Percentiles rank a stretch among this genome's conserved stretches.
These are phyloP conservation scores for Xerocomellus amylosporus DNA, from an alignment of 768 basidiomycete species.

Conservation along the genomic window DNA sequence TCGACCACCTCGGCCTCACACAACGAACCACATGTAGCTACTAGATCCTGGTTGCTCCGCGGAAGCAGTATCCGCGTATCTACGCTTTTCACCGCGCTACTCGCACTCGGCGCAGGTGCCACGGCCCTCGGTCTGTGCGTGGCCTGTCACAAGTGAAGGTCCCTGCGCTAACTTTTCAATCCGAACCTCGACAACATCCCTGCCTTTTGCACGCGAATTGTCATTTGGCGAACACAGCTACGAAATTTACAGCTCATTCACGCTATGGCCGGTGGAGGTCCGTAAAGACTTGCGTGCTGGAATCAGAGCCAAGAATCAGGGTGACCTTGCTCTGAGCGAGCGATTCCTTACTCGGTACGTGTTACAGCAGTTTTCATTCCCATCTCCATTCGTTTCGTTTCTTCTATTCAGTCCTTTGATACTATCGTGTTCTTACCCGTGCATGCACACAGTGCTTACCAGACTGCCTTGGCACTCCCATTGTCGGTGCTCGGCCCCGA, in stretches of 20 bases:
- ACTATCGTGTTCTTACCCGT: neutral
- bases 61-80: slow-evolving; percentile 33
- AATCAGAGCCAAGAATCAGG: slow-evolving; percentile 58
- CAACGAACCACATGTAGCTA: neutral
- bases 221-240: slow-evolving; percentile 37
- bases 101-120: slow-evolving; percentile 37
- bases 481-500: slow-evolving; percentile 35
- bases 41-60: slow-evolving; percentile 8
- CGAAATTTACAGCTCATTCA: slow-evolving; percentile 54
- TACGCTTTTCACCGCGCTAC: slow-evolving; percentile 38
- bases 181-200: neutral
- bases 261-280: slow-evolving; percentile 65
- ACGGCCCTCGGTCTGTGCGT: slow-evolving; percentile 47
- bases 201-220: neutral
- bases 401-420: neutral
- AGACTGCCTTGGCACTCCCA: slow-evolving; percentile 48
- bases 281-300: slow-evolving; percentile 64
- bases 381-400: neutral
- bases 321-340: slow-evolving; percentile 50
- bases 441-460: slow-evolving; percentile 46
- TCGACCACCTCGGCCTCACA: slow-evolving; percentile 14
- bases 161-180: neutral
- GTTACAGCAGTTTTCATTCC: neutral
- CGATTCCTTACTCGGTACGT: slow-evolving; percentile 54
- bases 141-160: neutral